phyloP scores from a whole-genome alignment of 345 rosid species.

The Brassica cretica region DNA sequence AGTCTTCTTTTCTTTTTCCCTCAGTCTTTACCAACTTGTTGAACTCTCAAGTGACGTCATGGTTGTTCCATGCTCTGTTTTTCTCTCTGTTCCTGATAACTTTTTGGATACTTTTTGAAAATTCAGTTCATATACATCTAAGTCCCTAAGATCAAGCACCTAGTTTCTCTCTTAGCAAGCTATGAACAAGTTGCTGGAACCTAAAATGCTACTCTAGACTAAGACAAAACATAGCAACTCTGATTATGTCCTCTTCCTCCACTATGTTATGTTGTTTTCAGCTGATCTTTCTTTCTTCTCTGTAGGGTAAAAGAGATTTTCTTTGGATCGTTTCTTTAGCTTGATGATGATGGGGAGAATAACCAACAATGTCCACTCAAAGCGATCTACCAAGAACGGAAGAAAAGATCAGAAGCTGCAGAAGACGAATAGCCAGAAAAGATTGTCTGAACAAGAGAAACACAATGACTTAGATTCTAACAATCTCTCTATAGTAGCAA shows the following conservation, averaged over 20 bases:
- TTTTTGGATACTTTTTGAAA: background rate
- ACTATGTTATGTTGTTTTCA: constrained; percentile 25
- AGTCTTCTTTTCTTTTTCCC: background rate
- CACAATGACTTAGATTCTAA: constrained; percentile 46
- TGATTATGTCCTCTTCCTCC: constrained; percentile 31
- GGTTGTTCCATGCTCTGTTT: constrained; percentile 17
- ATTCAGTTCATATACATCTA: background rate
- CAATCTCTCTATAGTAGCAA: constrained; percentile 29
- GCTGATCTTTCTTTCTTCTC: background rate
- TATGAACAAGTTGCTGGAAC: constrained; percentile 7
- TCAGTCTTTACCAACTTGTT: background rate
- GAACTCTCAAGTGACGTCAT: background rate
- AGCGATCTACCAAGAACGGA: constrained; percentile 53
- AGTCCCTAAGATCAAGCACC: background rate
- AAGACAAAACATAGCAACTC: constrained; percentile 22
- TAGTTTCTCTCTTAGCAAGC: background rate
- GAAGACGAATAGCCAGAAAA: constrained; percentile 49
- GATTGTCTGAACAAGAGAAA: constrained; percentile 45
- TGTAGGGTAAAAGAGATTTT: constrained; percentile 24
- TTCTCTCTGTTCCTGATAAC: background rate
- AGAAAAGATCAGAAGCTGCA: constrained; percentile 54
- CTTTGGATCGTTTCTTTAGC: constrained; percentile 22
- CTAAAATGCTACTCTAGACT: constrained; percentile 9
- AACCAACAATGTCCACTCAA: constrained; percentile 52
- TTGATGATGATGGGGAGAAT: constrained; percentile 55